A percentile compares a stretch with the other conserved stretches of the same genome.
phyloP scores from a whole-genome alignment of 176 grass and related monocot genomes.

The Pontederia crassipes region DNA sequence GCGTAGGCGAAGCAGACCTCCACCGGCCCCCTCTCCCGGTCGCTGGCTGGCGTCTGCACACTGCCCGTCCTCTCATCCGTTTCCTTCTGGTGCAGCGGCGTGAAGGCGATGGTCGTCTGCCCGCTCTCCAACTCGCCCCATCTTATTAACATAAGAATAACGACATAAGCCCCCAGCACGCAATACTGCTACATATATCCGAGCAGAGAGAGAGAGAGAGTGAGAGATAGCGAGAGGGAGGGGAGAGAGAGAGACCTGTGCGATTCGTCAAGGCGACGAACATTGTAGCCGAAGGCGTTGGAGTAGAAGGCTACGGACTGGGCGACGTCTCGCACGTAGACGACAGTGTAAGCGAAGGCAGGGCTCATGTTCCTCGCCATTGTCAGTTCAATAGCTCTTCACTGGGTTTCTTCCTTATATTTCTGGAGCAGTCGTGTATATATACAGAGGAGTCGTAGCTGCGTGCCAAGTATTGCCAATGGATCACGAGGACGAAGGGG shows the following conservation, averaged over 20 bases:
- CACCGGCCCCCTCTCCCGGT: conserved; percentile 30
- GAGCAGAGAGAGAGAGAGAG: neutral
- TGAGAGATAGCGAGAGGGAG: neutral
- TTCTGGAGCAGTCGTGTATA: neutral
- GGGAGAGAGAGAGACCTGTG: conserved; percentile 19
- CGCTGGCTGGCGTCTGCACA: conserved; percentile 34
- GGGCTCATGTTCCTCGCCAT: conserved; percentile 41
- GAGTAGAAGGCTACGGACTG: conserved; percentile 58
- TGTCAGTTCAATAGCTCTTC: neutral
- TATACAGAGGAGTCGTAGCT: neutral
- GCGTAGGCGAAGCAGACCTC: conserved; percentile 85
- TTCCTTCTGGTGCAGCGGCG: conserved; percentile 67
- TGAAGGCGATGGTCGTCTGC: conserved; percentile 71
- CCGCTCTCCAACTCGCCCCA: conserved; percentile 86
- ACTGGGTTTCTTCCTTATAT: too few species aligned
- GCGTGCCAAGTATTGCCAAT: neutral
- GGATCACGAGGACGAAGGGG: too few species aligned
- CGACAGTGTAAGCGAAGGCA: conserved; percentile 37
- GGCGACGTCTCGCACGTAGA: conserved; percentile 52
- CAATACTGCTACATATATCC: too few species aligned
- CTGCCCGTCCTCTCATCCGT: conserved; percentile 44
- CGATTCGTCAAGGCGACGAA: conserved; percentile 57
- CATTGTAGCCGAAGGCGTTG: conserved; percentile 54
- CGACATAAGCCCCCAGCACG: too few species aligned
- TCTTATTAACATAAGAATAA: neutral